A percentile compares a stretch with the other conserved stretches of the same genome.
These are phyloP conservation scores for Lactuca saligna DNA, from an alignment of 129 eudicot genomes.

Conservation along the genomic window DNA sequence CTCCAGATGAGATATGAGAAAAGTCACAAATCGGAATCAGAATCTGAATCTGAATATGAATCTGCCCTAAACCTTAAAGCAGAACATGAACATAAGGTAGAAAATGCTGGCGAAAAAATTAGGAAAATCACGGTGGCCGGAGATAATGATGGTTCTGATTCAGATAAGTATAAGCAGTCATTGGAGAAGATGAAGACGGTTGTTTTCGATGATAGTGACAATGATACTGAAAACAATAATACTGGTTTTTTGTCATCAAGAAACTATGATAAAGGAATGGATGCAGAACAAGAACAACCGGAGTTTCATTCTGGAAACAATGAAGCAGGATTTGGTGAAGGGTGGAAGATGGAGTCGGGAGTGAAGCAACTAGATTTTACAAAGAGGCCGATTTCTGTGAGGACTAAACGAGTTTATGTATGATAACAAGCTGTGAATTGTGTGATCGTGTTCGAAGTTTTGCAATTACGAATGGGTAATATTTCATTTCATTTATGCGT, in stretches of 20 bases:
- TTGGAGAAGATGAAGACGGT: constrained; percentile 25
- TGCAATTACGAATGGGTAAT: constrained; percentile 2
- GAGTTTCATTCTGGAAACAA: background rate
- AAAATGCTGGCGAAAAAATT: constrained; percentile 2
- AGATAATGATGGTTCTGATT: constrained; percentile 25
- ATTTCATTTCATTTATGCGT: constrained; percentile 16
- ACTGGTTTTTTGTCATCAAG: background rate
- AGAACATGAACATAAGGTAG: constrained; percentile 32
- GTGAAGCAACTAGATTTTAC: constrained; percentile 34
- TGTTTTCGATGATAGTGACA: constrained; percentile 49
- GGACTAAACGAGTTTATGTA: constrained; percentile 42
- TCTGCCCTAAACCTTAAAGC: background rate
- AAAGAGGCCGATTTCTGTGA: constrained; percentile 50
- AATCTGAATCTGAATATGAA: constrained; percentile 28
- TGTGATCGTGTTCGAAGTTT: constrained; percentile 14
- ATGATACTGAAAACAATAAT: constrained; percentile 24
- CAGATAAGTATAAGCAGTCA: constrained; percentile 19
- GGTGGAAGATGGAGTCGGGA: constrained; percentile 3
- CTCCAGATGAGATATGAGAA: constrained; percentile 1
- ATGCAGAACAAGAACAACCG: constrained; percentile 10
- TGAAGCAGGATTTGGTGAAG: constrained; percentile 7
- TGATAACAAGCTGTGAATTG: constrained; percentile 14
- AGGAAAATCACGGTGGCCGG: constrained; percentile 15
- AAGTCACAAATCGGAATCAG: constrained; percentile 1
- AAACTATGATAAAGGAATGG: background rate